phyloP scores from a whole-genome alignment of 148 eudicot genomes.

The Chenopodium quinoa region DNA sequence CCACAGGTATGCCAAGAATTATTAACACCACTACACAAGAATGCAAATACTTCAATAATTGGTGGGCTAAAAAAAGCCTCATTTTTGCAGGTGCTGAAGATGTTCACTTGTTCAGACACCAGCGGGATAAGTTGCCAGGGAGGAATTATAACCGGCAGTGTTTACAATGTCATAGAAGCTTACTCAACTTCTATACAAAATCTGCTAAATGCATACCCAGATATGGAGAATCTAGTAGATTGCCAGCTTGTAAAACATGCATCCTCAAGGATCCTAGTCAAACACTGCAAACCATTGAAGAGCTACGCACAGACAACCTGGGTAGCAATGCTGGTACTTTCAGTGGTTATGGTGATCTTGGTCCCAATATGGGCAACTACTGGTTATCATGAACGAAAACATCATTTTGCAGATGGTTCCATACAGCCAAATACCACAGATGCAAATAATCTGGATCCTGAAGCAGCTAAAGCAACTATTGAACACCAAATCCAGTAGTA shows the following conservation, averaged over 20 bases:
- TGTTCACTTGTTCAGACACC: conserved; percentile 50
- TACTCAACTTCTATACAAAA: conserved; percentile 56
- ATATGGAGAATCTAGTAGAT: conserved; percentile 56
- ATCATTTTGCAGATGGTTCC: conserved; percentile 21
- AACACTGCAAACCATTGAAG: conserved; percentile 66
- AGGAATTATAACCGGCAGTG: conserved; percentile 31
- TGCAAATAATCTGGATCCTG: conserved; percentile 1
- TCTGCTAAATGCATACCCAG: conserved; percentile 56
- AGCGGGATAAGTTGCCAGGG: conserved; percentile 42
- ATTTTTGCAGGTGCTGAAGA: conserved; percentile 40
- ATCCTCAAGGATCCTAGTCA: conserved; percentile 45
- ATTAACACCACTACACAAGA: not conserved
- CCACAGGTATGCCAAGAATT: conserved; percentile 43
- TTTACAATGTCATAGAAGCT: conserved; percentile 36
- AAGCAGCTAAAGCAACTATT: not conserved
- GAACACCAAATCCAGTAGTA: conserved; percentile 2
- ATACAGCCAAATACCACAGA: conserved; percentile 29
- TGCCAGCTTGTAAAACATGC: conserved; percentile 62
- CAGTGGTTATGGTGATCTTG: conserved; percentile 43
- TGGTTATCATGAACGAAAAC: conserved; percentile 30
- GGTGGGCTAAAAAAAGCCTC: not conserved
- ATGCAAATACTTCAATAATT: not conserved
- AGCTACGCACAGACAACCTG: conserved; percentile 41
- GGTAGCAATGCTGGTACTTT: conserved; percentile 44
- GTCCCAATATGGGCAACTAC: conserved; percentile 42